Evolutionary conservation across 2,329 filamentous ascomycete species (phyloP), one percentile per base, ranked within the genome.

Genomic region (Madurella mycetomatis): DNA sequence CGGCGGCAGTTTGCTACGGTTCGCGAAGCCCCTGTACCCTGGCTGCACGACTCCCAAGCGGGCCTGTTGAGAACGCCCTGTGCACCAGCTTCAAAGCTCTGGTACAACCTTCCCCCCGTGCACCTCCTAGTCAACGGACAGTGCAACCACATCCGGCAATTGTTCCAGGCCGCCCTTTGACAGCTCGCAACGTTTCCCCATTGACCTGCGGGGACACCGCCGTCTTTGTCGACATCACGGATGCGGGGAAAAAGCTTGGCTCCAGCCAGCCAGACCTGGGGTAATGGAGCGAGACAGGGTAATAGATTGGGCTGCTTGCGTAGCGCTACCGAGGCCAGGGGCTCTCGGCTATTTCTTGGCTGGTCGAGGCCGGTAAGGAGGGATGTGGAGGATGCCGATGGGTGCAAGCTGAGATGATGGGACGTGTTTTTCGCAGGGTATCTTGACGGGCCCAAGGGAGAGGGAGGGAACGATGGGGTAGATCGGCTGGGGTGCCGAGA

Each of bases 191-290:
- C 44, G 12, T 48, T 32, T 16, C 53, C 19, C 47, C 53, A 40
- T 50, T 39, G 15, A 4, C 12, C 47, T 9, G 30, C 8, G 9
- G 40, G n/a, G 31, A 15, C 18, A 39, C 15, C 17, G 50, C 44
- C 37, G 40, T 11, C 7, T 12, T 17, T 11, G 5, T 31, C 18
- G 12, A 15, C 32, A 39, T 15, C 5, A 40, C 11, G 15, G 37
- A 42, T 55, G 53, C 49, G 49, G 53, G 53, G 53, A 45, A 51
- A 45, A 51, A 5, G 17, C 47, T 54, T 45, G 41, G 34, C 19
- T 49, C n/a, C 7, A 8, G 34, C 37, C 31, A 17, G 45, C 42
- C 34, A 41, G 34, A 19, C 34, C 37, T 51, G 40, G 45, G 31
- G 18, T 11, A 34, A 25, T 47, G 11, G 43, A 30, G 37, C 37